phyloP scores from a whole-genome alignment of 176 grass and related monocot species.

The Eleusine indica region DNA sequence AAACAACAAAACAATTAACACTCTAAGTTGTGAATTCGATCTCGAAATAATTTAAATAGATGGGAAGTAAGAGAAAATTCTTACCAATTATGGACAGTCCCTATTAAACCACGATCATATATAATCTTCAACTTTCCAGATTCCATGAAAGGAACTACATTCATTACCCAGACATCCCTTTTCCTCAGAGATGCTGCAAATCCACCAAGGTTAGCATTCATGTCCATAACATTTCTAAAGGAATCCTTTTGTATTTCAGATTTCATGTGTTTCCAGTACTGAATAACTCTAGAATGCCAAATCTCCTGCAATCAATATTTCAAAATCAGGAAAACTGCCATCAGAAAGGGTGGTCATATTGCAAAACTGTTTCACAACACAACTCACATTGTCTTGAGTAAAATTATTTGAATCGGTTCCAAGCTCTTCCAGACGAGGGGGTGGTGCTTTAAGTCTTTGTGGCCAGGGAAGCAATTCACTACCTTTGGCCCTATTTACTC shows the following conservation, averaged over 20 bases:
- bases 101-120: slow-evolving; percentile 81
- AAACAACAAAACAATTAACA: slow-evolving; percentile 19
- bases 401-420: slow-evolving; percentile 55
- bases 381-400: slow-evolving; percentile 61
- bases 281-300: slow-evolving; percentile 65
- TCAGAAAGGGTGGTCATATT: not conserved
- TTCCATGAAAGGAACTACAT: slow-evolving; percentile 58
- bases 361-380: not conserved
- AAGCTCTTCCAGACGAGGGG: slow-evolving; percentile 64
- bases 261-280: slow-evolving; percentile 80
- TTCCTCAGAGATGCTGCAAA: slow-evolving; percentile 75
- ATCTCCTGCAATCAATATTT: slow-evolving; percentile 53
- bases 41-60: slow-evolving; percentile 34
- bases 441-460: slow-evolving; percentile 68
- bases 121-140: slow-evolving; percentile 79
- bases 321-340: slow-evolving; percentile 6
- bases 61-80: not conserved
- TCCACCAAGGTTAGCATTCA: slow-evolving; percentile 76
- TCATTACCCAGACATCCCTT: slow-evolving; percentile 84
- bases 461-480: slow-evolving; percentile 71
- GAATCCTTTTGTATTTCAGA: slow-evolving; percentile 59
- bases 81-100: slow-evolving; percentile 74
- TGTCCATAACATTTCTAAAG: slow-evolving; percentile 80
- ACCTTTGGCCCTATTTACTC: slow-evolving; percentile 57
- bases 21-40: slow-evolving; percentile 17